These are phyloP conservation scores for Claviceps sp. DNA, from an alignment of 2,329 filamentous ascomycete genomes.

Conservation along the genomic window DNA sequence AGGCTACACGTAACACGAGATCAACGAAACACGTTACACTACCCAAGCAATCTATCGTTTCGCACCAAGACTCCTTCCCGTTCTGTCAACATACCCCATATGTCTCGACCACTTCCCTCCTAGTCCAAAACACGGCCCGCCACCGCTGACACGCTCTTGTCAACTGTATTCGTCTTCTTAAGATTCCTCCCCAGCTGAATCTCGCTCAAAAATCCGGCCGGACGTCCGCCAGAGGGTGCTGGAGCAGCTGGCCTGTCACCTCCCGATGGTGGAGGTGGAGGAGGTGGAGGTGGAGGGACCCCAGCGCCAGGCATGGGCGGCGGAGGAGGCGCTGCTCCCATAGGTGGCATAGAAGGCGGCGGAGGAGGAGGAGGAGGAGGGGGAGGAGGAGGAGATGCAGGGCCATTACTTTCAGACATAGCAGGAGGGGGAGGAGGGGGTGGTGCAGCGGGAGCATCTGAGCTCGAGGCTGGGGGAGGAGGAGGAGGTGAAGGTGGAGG, in stretches of 20 bases:
- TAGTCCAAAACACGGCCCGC: conserved; percentile 63
- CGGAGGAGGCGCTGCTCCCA: conserved; percentile 13
- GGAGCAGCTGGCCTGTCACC: conserved; percentile 28
- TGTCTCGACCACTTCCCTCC: conserved; percentile 1
- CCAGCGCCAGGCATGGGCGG: conserved; percentile 16
- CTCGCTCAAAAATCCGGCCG: conserved; percentile 59
- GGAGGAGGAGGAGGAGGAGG: conserved; percentile 17
- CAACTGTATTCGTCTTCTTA: conserved; percentile 81
- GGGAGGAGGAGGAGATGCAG: conserved; percentile 11
- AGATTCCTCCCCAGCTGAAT: conserved; percentile 70
- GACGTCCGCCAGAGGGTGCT: conserved; percentile 35
- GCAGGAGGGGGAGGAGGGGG: conserved; percentile 16
- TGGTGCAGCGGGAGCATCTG: conserved; percentile 15
- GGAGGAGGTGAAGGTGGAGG: conserved; percentile 20
- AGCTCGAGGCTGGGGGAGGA: conserved; percentile 15
- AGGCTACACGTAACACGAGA: too few species aligned
- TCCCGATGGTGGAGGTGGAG: conserved; percentile 33
- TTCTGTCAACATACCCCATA: neutral
- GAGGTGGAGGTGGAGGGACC: conserved; percentile 28
- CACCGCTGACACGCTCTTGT: conserved; percentile 58
- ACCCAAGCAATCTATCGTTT: too few species aligned
- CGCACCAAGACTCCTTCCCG: too few species aligned
- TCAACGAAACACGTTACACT: too few species aligned
- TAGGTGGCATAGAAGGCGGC: conserved; percentile 13
- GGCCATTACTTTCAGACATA: conserved; percentile 13